phyloP scores from a whole-genome alignment of 2,329 filamentous ascomycete genomes.

The Sporothrix inflata region DNA sequence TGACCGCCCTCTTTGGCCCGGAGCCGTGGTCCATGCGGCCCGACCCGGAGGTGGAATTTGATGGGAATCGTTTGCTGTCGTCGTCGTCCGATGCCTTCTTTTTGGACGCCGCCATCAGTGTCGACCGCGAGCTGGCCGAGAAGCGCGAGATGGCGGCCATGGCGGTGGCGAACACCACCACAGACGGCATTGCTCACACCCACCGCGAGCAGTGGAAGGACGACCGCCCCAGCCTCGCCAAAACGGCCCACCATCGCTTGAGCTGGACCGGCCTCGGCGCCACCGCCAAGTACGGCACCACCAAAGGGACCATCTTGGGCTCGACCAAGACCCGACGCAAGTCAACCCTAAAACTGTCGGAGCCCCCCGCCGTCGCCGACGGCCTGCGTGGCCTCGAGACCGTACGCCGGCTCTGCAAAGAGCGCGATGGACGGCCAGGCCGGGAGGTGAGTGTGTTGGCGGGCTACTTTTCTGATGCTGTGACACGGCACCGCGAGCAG shows the following conservation, averaged over 20 bases:
- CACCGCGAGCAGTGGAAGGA: background rate
- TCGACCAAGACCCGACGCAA: constrained; percentile 5
- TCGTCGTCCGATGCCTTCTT: constrained; percentile 36
- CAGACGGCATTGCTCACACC: too few relatives aligned
- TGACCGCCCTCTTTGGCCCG: constrained; percentile 43
- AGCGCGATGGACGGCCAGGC: constrained; percentile 41
- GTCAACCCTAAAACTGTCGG: background rate
- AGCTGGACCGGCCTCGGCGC: constrained; percentile 49
- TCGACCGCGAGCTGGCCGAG: constrained; percentile 48
- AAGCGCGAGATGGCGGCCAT: constrained; percentile 48
- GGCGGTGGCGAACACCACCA: constrained; percentile 32
- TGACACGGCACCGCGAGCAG: constrained; percentile 25
- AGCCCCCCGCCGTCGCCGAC: background rate
- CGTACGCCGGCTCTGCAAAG: constrained; percentile 41
- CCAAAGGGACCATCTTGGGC: constrained; percentile 32
- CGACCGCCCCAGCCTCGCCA: constrained; percentile 15
- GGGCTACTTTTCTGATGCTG: constrained; percentile 35
- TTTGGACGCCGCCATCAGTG: constrained; percentile 42
- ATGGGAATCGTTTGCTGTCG: background rate
- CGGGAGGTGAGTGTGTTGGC: constrained; percentile 42
- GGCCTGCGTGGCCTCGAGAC: constrained; percentile 42
- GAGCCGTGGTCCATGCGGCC: constrained; percentile 36
- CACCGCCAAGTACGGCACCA: constrained; percentile 36
- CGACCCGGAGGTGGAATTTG: constrained; percentile 20
- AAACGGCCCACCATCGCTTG: constrained; percentile 40